These are phyloP conservation scores for Xylaria digitata DNA, from an alignment of 2,329 filamentous ascomycete species.

Conservation along the genomic window DNA sequence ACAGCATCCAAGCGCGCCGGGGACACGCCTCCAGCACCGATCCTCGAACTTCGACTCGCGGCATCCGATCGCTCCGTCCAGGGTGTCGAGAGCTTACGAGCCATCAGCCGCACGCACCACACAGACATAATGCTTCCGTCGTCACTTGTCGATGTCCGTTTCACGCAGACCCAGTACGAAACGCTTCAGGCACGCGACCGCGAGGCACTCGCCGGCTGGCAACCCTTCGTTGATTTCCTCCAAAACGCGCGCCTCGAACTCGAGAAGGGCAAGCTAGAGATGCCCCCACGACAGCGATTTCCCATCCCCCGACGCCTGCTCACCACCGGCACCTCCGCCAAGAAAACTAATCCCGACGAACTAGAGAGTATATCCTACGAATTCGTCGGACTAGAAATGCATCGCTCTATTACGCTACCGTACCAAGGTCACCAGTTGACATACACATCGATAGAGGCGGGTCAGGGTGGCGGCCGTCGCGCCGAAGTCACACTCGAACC, in stretches of 20 bases:
- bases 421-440: slow-evolving; percentile 59
- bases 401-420: slow-evolving; percentile 57
- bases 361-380: slow-evolving; percentile 51
- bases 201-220: slow-evolving; percentile 44
- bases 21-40: slow-evolving; percentile 45
- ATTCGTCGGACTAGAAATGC: slow-evolving; percentile 64
- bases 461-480: slow-evolving; percentile 62
- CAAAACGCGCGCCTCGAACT: slow-evolving; percentile 59
- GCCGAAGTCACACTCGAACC: slow-evolving; percentile 62
- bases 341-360: background rate
- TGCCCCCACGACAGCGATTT: slow-evolving; percentile 51
- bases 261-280: slow-evolving; percentile 53
- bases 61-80: slow-evolving; percentile 51
- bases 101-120: slow-evolving; percentile 53
- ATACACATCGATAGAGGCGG: slow-evolving; percentile 65
- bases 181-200: slow-evolving; percentile 46
- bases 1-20: slow-evolving; percentile 1
- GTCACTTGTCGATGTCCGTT: slow-evolving; percentile 61
- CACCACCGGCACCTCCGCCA: background rate
- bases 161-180: slow-evolving; percentile 55
- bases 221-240: slow-evolving; percentile 58
- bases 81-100: slow-evolving; percentile 51
- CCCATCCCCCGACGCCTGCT: slow-evolving; percentile 48
- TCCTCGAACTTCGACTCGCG: slow-evolving; percentile 55
- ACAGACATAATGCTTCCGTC: slow-evolving; percentile 60